phyloP scores from a whole-genome alignment of 257 asterid genomes.

The Rehmannia glutinosa region DNA sequence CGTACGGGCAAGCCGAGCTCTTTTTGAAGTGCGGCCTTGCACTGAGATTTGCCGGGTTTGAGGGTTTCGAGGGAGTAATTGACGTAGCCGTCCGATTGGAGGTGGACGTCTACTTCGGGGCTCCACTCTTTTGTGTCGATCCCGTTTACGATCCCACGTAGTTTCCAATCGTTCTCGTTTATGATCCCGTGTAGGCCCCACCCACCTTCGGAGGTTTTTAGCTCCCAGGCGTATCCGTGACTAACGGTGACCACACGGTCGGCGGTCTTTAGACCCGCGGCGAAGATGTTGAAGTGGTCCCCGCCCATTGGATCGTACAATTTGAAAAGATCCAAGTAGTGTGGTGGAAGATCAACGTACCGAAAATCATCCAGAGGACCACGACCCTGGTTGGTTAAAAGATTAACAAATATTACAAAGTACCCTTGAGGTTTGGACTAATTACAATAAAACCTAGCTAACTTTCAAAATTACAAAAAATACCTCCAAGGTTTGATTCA shows the following conservation, averaged over 20 bases:
- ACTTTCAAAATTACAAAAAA: not conserved
- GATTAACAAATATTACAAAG: not conserved
- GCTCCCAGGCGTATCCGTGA: conserved; percentile 86
- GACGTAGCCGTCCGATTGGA: conserved; percentile 64
- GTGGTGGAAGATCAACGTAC: conserved; percentile 66
- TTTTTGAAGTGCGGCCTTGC: conserved; percentile 87
- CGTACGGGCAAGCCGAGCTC: conserved; percentile 78
- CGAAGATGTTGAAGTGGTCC: conserved; percentile 88
- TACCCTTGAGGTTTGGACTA: too few relatives aligned
- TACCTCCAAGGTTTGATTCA: too few relatives aligned
- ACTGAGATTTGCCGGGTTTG: conserved; percentile 57
- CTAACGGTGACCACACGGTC: conserved; percentile 91
- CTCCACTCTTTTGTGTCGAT: conserved; percentile 91
- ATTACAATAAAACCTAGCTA: too few relatives aligned
- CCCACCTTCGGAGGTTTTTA: conserved; percentile 86
- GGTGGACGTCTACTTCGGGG: conserved; percentile 69
- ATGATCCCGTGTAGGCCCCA: conserved; percentile 91
- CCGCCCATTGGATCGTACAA: conserved; percentile 90
- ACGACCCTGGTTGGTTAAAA: conserved; percentile 64
- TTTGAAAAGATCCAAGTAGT: conserved; percentile 63
- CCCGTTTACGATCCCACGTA: conserved; percentile 84
- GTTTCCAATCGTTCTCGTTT: conserved; percentile 74
- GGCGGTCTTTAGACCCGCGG: conserved; percentile 86
- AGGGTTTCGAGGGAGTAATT: conserved; percentile 86
- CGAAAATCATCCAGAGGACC: conserved; percentile 79